Evolutionary conservation across 2,329 filamentous ascomycete species (phyloP).

Genomic region (Microdochium nivale): DNA sequence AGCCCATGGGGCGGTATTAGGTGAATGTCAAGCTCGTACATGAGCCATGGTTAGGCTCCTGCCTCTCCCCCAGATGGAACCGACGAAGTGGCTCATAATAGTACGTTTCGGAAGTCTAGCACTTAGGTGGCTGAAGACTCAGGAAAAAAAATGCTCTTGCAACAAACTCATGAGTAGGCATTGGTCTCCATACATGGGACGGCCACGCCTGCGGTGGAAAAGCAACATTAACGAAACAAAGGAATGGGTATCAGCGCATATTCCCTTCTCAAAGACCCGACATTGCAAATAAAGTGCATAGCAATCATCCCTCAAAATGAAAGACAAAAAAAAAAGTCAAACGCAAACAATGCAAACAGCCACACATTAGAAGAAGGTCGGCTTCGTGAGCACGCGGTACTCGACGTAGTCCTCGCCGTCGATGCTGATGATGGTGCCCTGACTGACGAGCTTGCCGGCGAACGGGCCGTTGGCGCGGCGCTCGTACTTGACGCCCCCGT

Average conservation of each 20-base stretch:
- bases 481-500: conserved; percentile 53
- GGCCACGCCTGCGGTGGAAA: too few species aligned
- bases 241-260: not conserved
- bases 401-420: conserved; percentile 61
- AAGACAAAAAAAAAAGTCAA: not conserved
- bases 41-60: too few species aligned
- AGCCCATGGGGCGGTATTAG: too few species aligned
- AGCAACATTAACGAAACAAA: not conserved
- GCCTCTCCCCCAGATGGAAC: too few species aligned
- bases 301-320: not conserved
- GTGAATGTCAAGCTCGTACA: too few species aligned
- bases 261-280: not conserved
- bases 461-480: conserved; percentile 53
- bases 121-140: too few species aligned
- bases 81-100: not conserved
- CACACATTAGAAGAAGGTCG: conserved; percentile 43
- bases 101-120: too few species aligned
- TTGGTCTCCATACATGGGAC: too few species aligned
- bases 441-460: conserved; percentile 53
- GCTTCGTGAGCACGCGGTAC: conserved; percentile 56
- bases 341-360: not conserved
- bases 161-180: too few species aligned
- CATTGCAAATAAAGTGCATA: not conserved
- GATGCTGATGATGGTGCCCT: conserved; percentile 53
- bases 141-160: too few species aligned